Evolutionary conservation across 2,329 filamentous ascomycete species (phyloP), one percentile per base, ranked within the genome.

Genomic region (Sclerotinia sclerotiorum): DNA sequence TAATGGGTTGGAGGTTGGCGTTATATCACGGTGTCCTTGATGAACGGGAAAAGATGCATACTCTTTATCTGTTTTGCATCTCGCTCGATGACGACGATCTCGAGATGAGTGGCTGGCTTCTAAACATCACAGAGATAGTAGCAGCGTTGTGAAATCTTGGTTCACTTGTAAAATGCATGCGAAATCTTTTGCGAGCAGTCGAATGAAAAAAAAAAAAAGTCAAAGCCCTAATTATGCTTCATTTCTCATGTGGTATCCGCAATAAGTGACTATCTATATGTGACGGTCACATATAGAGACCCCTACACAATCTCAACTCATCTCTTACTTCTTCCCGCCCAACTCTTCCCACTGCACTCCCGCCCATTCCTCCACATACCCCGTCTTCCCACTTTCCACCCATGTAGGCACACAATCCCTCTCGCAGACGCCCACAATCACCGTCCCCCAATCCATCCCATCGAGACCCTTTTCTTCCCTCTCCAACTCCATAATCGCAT

Each of bases 381-480:
- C 92, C 0, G 88, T 52, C 42, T 64, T 86, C 75, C 88, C 84
- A 0, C 88, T 82, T 17, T 80, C 79, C 8, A 87, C 84, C 0
- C 85, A 85, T 7, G 79, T 79, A 21, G 87, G 86, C 74, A 85
- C 83, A 77, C 95, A 98, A 78, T 98, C 92, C 76, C 81, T 86
- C 72, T 85, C 87, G 78, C 95, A 99, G 10, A 96, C 93, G 0
- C 88, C 93, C 49, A 98, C 82, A 69, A 99, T 87, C 11, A 99
- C 85, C 0, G 93, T 98, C 0, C 94, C 94, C 95, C 95, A 99
- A 76, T 99, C 95, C 95, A 99, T 99, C 2, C 94, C 94, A 82
- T 96, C 84, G 27, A 89, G 76, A 42, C 85, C 86, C 73, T 88
- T 78, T 68, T 90, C 88, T 55, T 94, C 90, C 1, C 86, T 88